Conservation (phyloP, 306 rosid species). For the Prosopis cineraria region DNA sequence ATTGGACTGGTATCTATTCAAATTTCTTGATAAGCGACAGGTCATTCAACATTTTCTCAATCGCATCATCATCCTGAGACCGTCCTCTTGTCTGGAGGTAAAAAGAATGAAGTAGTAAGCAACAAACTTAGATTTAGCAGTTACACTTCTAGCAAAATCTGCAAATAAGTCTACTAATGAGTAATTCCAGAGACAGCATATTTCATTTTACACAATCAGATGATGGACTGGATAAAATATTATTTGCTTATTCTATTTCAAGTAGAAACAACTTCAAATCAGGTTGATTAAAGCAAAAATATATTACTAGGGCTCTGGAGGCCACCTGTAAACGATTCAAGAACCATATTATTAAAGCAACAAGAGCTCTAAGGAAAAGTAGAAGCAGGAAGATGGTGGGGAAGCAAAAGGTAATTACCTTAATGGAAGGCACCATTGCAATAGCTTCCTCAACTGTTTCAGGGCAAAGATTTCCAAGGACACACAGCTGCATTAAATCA, state of each 20-base stretch:
- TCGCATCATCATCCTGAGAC: slow-evolving; percentile 88
- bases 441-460: slow-evolving; percentile 99
- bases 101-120: neutral
- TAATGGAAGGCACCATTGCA: slow-evolving; percentile 96
- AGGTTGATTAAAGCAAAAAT: neutral
- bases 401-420: slow-evolving; percentile 51
- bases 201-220: neutral
- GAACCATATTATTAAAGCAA: neutral
- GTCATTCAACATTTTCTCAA: slow-evolving; percentile 91
- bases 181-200: neutral
- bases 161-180: neutral
- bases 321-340: neutral
- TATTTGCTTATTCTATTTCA: neutral
- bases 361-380: neutral
- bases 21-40: slow-evolving; percentile 87
- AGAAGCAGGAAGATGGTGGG: neutral
- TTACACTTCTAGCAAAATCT: neutral
- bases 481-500: slow-evolving; percentile 73
- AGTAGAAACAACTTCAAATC: neutral
- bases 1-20: slow-evolving; percentile 46
- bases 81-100: slow-evolving; percentile 84
- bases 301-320: neutral
- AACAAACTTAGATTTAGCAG: neutral
- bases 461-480: slow-evolving; percentile 98
- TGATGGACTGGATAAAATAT: neutral